A percentile compares a stretch with the other conserved stretches of the same genome.
phyloP scores from a whole-genome alignment of 768 basidiomycete genomes.

The Hericium rajendrae region DNA sequence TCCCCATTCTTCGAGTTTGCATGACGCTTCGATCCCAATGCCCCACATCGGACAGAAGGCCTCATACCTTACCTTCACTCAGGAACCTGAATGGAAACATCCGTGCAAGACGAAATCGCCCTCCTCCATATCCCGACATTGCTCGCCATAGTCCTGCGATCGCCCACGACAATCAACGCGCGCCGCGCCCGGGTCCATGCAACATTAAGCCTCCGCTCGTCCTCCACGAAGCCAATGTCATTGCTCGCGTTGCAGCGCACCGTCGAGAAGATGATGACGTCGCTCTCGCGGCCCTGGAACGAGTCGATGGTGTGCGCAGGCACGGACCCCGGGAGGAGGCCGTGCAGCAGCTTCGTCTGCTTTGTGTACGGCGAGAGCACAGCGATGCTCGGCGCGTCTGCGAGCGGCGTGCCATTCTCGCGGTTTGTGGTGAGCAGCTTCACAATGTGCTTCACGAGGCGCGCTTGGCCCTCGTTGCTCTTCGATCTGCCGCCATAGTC shows the following conservation, averaged over 20 bases:
- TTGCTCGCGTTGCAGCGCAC: conserved; percentile 50
- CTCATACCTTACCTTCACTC: not conserved
- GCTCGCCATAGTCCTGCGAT: conserved; percentile 37
- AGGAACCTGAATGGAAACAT: conserved; percentile 18
- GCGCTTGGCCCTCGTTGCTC: conserved; percentile 49
- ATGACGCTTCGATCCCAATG: not conserved
- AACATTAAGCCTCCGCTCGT: conserved; percentile 51
- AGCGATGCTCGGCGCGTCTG: conserved; percentile 24
- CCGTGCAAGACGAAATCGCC: conserved; percentile 29
- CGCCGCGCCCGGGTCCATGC: conserved; percentile 60
- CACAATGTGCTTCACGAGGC: conserved; percentile 38
- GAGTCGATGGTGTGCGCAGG: conserved; percentile 46
- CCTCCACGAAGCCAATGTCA: conserved; percentile 60
- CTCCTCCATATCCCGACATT: conserved; percentile 40
- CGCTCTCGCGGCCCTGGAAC: conserved; percentile 61
- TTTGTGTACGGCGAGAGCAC: conserved; percentile 54
- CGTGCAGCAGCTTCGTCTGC: conserved; percentile 39
- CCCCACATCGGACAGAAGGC: not conserved
- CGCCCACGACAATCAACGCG: conserved; percentile 53
- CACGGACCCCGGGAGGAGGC: conserved; percentile 22
- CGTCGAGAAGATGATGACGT: conserved; percentile 55
- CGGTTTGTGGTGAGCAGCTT: conserved; percentile 27
- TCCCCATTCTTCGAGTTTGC: not conserved
- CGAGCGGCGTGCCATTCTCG: not conserved
- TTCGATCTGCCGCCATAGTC: conserved; percentile 52